Percentiles rank a stretch among this genome's conserved stretches.
These are phyloP conservation scores for Gentiana macrophylla DNA, from an alignment of 257 asterid genomes.

Conservation along the genomic window DNA sequence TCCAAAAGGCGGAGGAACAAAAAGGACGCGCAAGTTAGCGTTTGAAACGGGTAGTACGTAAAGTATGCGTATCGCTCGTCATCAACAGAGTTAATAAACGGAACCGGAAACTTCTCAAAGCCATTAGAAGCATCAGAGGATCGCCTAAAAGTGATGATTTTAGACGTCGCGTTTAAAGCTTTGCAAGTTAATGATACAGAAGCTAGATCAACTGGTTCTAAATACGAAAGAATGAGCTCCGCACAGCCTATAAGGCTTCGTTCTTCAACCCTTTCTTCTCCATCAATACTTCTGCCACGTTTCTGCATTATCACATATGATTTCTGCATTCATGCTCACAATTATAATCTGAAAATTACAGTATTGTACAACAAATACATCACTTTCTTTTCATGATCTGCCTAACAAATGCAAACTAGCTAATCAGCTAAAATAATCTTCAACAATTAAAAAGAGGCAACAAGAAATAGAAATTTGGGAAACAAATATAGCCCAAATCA, in stretches of 20 bases:
- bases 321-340: too few relatives aligned
- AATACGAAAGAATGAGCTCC: conserved; percentile 54
- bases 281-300: neutral
- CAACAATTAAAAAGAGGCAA: too few relatives aligned
- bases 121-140: conserved; percentile 56
- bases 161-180: conserved; percentile 31
- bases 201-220: conserved; percentile 41
- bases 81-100: conserved; percentile 42
- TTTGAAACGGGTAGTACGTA: conserved; percentile 52
- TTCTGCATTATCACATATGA: conserved; percentile 1
- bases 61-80: conserved; percentile 50
- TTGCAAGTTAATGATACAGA: conserved; percentile 57
- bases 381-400: too few relatives aligned
- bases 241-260: conserved; percentile 35
- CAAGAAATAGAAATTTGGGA: too few relatives aligned
- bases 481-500: too few relatives aligned
- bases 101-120: conserved; percentile 52
- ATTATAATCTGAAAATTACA: too few relatives aligned
- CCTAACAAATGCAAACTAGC: too few relatives aligned
- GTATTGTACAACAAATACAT: too few relatives aligned
- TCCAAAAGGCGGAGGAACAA: conserved; percentile 48
- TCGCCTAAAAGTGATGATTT: conserved; percentile 37
- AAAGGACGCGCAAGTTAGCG: conserved; percentile 10
- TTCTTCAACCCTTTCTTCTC: conserved; percentile 5
- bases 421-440: too few relatives aligned